Conservation (phyloP, 73 alveolate genomes). For the Stentor roeselii region DNA sequence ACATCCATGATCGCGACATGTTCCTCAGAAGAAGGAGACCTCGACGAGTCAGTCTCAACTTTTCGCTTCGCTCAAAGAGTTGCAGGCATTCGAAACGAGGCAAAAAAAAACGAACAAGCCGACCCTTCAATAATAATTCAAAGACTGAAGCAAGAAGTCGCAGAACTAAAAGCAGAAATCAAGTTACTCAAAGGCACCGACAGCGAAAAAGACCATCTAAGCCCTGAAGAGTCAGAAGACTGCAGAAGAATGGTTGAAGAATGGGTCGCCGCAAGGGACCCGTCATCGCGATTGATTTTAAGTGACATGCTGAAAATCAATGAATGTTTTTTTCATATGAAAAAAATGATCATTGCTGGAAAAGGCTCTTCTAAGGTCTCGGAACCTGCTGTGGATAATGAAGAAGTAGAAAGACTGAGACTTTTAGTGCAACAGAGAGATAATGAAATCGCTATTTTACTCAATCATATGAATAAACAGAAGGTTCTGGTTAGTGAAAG, state of each 20-base stretch:
- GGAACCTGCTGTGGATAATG: conserved; percentile 33
- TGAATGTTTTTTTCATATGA: conserved; percentile 91
- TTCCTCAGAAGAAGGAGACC: conserved; percentile 84
- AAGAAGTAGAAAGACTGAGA: conserved; percentile 65
- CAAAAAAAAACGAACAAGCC: conserved; percentile 90
- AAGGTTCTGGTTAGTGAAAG: conserved; percentile 35
- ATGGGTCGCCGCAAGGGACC: conserved; percentile 78
- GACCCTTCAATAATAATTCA: conserved; percentile 95
- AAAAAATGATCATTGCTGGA: conserved; percentile 36
- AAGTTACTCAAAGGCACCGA: conserved; percentile 89
- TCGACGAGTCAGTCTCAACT: conserved; percentile 78
- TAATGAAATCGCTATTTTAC: conserved; percentile 80
- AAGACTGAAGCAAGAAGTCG: conserved; percentile 91
- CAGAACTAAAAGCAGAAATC: conserved; percentile 95
- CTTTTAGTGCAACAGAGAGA: conserved; percentile 71
- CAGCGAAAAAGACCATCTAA: conserved; percentile 76
- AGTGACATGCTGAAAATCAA: conserved; percentile 90
- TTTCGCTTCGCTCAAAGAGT: conserved; percentile 98
- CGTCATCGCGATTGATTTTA: conserved; percentile 68
- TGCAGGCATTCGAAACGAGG: conserved; percentile 90
- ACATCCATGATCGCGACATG: conserved; percentile 97
- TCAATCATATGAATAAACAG: conserved; percentile 64
- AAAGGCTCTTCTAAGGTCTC: conserved; percentile 23
- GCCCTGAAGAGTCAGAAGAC: conserved; percentile 86
- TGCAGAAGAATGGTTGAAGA: conserved; percentile 87